Percentiles rank a stretch among this genome's conserved stretches.
phyloP scores from a whole-genome alignment of 140 eudicot species.

The Stevia rebaudiana region DNA sequence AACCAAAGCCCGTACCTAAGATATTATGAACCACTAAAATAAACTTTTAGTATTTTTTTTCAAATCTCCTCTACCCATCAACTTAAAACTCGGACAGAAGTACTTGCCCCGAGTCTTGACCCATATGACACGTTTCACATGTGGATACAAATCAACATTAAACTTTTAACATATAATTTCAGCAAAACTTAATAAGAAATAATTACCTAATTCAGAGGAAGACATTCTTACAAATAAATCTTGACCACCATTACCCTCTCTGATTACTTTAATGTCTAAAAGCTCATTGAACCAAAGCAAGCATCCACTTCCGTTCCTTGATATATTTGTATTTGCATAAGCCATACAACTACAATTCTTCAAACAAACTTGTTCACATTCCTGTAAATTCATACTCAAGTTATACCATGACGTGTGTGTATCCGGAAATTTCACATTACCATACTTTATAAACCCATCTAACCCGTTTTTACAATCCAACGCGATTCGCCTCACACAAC shows the following conservation, averaged over 20 bases:
- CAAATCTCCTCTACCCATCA: too few species aligned
- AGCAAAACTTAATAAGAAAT: not conserved
- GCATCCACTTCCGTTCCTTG: constrained; percentile 35
- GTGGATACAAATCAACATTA: too few species aligned
- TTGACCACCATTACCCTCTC: constrained; percentile 20
- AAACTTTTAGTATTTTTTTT: too few species aligned
- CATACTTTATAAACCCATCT: constrained; percentile 29
- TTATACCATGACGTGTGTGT: constrained; percentile 23
- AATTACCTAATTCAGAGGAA: constrained; percentile 16
- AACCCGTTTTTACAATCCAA: constrained; percentile 21
- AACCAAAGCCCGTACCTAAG: too few species aligned
- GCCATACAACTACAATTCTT: constrained; percentile 36
- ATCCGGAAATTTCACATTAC: constrained; percentile 35
- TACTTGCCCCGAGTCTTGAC: too few species aligned
- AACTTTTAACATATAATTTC: not conserved
- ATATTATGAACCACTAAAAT: too few species aligned
- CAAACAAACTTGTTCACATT: constrained; percentile 25
- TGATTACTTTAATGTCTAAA: constrained; percentile 14
- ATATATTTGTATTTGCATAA: constrained; percentile 25
- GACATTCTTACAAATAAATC: constrained; percentile 29
- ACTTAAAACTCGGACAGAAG: too few species aligned
- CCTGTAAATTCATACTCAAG: constrained; percentile 20
- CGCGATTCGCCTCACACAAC: constrained; percentile 23
- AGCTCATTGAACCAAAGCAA: constrained; percentile 30
- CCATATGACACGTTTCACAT: too few species aligned